These are phyloP conservation scores for Eutrema japonicum DNA, from an alignment of 345 rosid genomes.

Conservation along the genomic window DNA sequence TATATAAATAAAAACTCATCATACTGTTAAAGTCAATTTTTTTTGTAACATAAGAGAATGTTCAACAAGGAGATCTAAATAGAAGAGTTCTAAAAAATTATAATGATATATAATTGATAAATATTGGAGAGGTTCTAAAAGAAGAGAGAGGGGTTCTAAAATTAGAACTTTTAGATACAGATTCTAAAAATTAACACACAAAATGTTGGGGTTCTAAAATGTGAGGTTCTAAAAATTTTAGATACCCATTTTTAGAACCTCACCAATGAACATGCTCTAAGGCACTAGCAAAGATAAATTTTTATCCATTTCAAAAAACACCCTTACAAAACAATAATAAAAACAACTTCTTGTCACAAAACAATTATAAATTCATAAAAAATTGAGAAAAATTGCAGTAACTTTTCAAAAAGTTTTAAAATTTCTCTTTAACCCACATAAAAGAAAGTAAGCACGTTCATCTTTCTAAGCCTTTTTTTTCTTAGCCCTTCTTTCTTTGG, in stretches of 20 bases:
- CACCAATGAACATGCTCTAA: too few species aligned
- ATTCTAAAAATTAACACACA: too few species aligned
- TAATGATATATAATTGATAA: too few species aligned
- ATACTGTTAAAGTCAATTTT: slow-evolving; percentile 41
- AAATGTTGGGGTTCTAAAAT: too few species aligned
- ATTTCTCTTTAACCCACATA: slow-evolving; percentile 33
- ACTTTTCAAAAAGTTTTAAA: slow-evolving; percentile 30
- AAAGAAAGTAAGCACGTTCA: slow-evolving; percentile 34
- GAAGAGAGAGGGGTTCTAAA: too few species aligned
- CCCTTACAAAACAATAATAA: neutral
- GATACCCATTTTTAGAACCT: too few species aligned
- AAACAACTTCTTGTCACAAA: slow-evolving; percentile 15
- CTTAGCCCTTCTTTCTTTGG: slow-evolving; percentile 31
- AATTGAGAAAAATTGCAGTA: slow-evolving; percentile 13
- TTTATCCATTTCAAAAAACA: slow-evolving; percentile 36
- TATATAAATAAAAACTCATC: neutral
- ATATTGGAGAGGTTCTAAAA: too few species aligned
- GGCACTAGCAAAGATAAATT: slow-evolving; percentile 38
- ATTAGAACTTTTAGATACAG: too few species aligned
- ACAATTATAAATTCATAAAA: neutral
- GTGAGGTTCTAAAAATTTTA: too few species aligned
- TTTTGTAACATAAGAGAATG: slow-evolving; percentile 32
- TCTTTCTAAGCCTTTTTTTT: slow-evolving; percentile 32
- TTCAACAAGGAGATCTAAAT: too few species aligned
- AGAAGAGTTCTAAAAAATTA: too few species aligned